These are phyloP conservation scores for Thecaphora thlaspeos DNA, from an alignment of 1,284 basidiomycete genomes.

Conservation along the genomic window DNA sequence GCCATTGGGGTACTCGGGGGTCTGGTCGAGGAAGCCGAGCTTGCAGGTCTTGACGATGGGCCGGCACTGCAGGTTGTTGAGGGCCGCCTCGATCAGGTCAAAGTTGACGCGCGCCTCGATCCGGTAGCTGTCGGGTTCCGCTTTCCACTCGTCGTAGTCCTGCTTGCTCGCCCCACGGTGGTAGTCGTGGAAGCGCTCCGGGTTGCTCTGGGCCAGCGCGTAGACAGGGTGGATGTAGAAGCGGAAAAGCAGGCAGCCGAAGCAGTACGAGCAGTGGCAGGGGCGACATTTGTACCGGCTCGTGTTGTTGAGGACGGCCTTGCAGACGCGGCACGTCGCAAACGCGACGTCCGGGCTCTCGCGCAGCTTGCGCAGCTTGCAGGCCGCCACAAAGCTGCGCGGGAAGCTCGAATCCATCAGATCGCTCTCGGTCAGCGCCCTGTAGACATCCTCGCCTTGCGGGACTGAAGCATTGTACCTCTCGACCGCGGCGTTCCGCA, in stretches of 20 bases:
- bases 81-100: constrained; percentile 27
- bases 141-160: constrained; percentile 31
- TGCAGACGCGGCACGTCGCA: constrained; percentile 27
- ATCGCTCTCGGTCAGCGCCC: constrained; percentile 7
- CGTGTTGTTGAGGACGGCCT: constrained; percentile 11
- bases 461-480: no score
- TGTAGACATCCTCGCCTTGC: background rate
- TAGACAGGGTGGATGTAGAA: constrained; percentile 30
- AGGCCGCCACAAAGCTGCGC: constrained; percentile 25
- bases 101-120: constrained; percentile 25
- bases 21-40: constrained; percentile 30
- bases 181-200: constrained; percentile 19
- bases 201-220: constrained; percentile 18
- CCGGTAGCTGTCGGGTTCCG: constrained; percentile 16
- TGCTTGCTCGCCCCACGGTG: constrained; percentile 17
- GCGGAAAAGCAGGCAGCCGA: constrained; percentile 24
- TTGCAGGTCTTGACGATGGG: constrained; percentile 10
- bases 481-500: constrained; percentile 16
- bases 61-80: constrained; percentile 13
- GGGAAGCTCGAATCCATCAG: constrained; percentile 17
- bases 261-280: constrained; percentile 27
- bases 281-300: constrained; percentile 26
- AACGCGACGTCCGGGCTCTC: constrained; percentile 1
- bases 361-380: constrained; percentile 20
- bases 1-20: constrained; percentile 13